These are phyloP conservation scores for Sclerotinia trifoliorum DNA, from an alignment of 2,329 filamentous ascomycete genomes.

Conservation along the genomic window DNA sequence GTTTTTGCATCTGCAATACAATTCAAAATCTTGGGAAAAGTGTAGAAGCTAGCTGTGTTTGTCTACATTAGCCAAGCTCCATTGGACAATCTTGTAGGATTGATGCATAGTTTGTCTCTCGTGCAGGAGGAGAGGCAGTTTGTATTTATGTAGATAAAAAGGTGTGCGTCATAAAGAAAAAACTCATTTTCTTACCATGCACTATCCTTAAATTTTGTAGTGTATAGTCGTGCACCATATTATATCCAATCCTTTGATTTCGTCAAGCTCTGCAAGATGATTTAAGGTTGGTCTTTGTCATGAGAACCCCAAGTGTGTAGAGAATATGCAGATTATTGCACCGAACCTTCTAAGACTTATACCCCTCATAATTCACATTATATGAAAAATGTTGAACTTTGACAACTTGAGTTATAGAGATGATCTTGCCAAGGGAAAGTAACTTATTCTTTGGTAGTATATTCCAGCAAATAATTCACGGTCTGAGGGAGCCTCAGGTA, in stretches of 20 bases:
- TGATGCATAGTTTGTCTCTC: neutral
- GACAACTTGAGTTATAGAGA: neutral
- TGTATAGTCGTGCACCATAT: neutral
- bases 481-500: neutral
- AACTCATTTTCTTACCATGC: neutral
- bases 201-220: neutral
- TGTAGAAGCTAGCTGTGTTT: neutral
- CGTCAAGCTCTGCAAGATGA: neutral
- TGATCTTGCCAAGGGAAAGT: neutral
- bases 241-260: neutral
- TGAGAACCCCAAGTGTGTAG: neutral
- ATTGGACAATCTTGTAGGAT: neutral
- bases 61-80: neutral
- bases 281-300: neutral
- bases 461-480: neutral
- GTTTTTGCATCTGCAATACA: neutral
- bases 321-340: neutral
- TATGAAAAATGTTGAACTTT: neutral
- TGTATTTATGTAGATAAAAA: neutral
- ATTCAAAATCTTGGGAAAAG: neutral
- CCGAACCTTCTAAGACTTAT: no score
- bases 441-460: neutral
- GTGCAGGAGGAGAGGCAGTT: neutral
- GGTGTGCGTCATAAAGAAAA: neutral
- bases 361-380: neutral